phyloP scores from a whole-genome alignment of 108 stramenopile genomes.

The Pseudonitzschia pungens region DNA sequence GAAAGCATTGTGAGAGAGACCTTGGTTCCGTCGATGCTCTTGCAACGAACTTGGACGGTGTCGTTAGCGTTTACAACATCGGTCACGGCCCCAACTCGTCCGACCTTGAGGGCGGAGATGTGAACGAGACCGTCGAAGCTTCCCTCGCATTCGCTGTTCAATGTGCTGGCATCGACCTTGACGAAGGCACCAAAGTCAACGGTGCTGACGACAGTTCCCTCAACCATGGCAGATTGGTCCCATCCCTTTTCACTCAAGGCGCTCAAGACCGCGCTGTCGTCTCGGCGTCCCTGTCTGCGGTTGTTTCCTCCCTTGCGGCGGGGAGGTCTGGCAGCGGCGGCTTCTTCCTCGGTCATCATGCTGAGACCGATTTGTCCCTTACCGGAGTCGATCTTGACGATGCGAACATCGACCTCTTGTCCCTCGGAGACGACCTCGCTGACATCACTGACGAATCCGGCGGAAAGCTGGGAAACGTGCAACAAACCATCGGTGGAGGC shows the following conservation, averaged over 20 bases:
- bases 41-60: conserved; percentile 81
- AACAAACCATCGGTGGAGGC: conserved; percentile 88
- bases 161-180: conserved; percentile 71
- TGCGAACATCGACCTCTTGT: conserved; percentile 85
- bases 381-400: conserved; percentile 80
- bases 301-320: conserved; percentile 32
- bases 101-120: conserved; percentile 74
- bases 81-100: conserved; percentile 56
- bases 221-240: conserved; percentile 74
- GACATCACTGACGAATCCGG: conserved; percentile 82
- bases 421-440: conserved; percentile 82
- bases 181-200: conserved; percentile 94
- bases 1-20: conserved; percentile 83
- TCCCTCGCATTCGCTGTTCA: conserved; percentile 69
- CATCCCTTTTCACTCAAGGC: conserved; percentile 77
- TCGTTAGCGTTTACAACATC: conserved; percentile 69
- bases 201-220: conserved; percentile 86
- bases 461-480: conserved; percentile 91
- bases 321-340: conserved; percentile 37
- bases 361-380: conserved; percentile 89
- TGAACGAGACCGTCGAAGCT: conserved; percentile 87
- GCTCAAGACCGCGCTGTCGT: conserved; percentile 59
- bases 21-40: conserved; percentile 62
- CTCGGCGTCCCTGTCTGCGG: conserved; percentile 35
- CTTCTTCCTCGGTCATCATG: conserved; percentile 78